Evolutionary conservation across 1,284 basidiomycete species (phyloP), one percentile per base, ranked within the genome.

Genomic region (Pseudozyma hubeiensis): DNA sequence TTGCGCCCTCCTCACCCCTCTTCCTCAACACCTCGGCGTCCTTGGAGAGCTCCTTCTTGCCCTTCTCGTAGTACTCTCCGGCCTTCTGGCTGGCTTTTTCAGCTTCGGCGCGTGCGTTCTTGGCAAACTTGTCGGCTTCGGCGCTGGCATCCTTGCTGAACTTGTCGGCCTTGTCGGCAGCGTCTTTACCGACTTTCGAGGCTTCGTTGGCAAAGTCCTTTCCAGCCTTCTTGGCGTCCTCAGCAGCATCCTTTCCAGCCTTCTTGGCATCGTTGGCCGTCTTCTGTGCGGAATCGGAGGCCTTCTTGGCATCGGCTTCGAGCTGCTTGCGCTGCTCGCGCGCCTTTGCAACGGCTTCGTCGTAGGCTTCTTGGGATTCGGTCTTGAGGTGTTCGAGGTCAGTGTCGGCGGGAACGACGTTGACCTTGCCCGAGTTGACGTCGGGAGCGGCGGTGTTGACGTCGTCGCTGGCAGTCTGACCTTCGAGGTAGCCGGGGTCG

Each of bases 381-480:
- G 78, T 80, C 70, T 74, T 75, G 57, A 79, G 63, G 51, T 80
- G 59, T 33, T 78, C 74, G 9, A 79, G 64, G 17, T 80, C 67
- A 14, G 61, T 43, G 39, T 67, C 72, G 9, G 67, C 48, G 31
- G 78, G 77, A 4, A 80, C 65, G 3, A 78, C 63, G 64, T 74
- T 78, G 50, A 80, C 65, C 52, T 78, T 78, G 47, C 61, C 61
- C 39, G 62, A 60, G 76, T 79, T 63, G 52, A 79, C 77, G 41
- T 79, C 77, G 17, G 58, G 67, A 1, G 64, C 55, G 10, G 44
- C 11, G 13, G 19, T 57, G 53, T 34, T 61, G 24, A 52, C 57
- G n/a, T 59, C 48, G 14, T 56, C 45, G 14, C 47, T 39, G 14
- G 39, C 14, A 53, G 51, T 45, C 24, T 57, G 58, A 24, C 77